phyloP scores from a whole-genome alignment of 2,329 filamentous ascomycete species.

The Colletotrichum neosansevieriae region DNA sequence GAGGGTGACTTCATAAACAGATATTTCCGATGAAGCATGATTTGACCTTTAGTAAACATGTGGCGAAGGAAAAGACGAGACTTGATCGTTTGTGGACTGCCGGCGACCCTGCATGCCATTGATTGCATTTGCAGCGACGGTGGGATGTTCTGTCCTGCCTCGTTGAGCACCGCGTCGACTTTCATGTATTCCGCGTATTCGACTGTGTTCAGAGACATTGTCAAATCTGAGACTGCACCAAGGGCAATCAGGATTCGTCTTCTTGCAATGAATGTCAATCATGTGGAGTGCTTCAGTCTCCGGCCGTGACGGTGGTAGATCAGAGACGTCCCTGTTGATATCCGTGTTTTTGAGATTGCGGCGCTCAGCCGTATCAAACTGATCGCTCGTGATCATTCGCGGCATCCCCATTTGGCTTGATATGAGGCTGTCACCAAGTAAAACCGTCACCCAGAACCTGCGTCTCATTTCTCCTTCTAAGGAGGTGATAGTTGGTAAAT shows the following conservation, averaged over 20 bases:
- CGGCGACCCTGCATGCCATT: slow-evolving; percentile 42
- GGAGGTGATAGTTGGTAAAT: slow-evolving; percentile 54
- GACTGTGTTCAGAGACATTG: slow-evolving; percentile 36
- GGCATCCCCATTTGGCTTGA: slow-evolving; percentile 61
- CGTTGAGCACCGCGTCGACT: slow-evolving; percentile 43
- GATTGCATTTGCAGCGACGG: slow-evolving; percentile 42
- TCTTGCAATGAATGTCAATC: slow-evolving; percentile 43
- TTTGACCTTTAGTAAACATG: too few relatives aligned
- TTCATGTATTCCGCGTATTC: slow-evolving; percentile 42
- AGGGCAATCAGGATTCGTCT: slow-evolving; percentile 40
- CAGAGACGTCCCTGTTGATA: slow-evolving; percentile 49
- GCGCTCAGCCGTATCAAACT: slow-evolving; percentile 57
- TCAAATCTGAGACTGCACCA: slow-evolving; percentile 43
- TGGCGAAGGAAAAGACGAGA: slow-evolving; percentile 43
- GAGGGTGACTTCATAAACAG: too few relatives aligned
- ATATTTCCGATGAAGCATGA: too few relatives aligned
- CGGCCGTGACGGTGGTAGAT: slow-evolving; percentile 52
- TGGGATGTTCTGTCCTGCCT: slow-evolving; percentile 43
- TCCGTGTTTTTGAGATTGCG: slow-evolving; percentile 59
- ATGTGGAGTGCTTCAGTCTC: slow-evolving; percentile 47
- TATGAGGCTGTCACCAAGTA: slow-evolving; percentile 56
- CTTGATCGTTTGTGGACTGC: slow-evolving; percentile 45
- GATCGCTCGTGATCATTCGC: slow-evolving; percentile 54
- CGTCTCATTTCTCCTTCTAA: slow-evolving; percentile 61
- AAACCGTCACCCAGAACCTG: slow-evolving; percentile 55